These are phyloP conservation scores for Lipomyces sp. DNA, from an alignment of 805 yeast species.

Conservation along the genomic window DNA sequence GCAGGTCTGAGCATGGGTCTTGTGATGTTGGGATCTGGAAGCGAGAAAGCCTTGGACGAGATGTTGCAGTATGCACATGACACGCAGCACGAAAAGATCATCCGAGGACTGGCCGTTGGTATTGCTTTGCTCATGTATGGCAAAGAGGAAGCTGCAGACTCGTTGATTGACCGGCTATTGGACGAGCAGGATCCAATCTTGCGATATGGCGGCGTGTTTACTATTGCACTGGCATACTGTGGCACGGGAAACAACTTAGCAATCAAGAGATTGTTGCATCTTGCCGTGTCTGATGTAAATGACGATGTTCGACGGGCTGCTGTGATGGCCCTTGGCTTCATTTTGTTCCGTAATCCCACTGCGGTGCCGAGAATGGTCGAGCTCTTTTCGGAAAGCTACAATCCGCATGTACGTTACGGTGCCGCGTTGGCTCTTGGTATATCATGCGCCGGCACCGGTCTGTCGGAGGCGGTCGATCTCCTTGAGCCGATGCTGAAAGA, in stretches of 20 bases:
- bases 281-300: constrained; percentile 93
- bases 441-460: constrained; percentile 92
- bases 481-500: constrained; percentile 90
- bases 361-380: constrained; percentile 96
- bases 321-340: constrained; percentile 86
- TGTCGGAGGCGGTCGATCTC: constrained; percentile 84
- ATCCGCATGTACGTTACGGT: constrained; percentile 98
- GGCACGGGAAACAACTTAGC: constrained; percentile 93
- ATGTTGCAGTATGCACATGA: constrained; percentile 90
- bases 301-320: constrained; percentile 97
- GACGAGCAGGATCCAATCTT: constrained; percentile 75
- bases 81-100: constrained; percentile 92
- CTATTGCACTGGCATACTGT: constrained; percentile 92
- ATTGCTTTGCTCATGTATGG: constrained; percentile 84
- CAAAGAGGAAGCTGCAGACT: constrained; percentile 75
- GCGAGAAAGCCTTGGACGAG: constrained; percentile 63
- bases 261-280: constrained; percentile 77
- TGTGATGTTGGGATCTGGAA: constrained; percentile 88
- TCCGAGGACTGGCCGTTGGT: constrained; percentile 89
- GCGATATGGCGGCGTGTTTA: constrained; percentile 94
- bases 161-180: constrained; percentile 60
- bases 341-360: constrained; percentile 82
- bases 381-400: constrained; percentile 86
- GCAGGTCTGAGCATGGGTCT: constrained; percentile 96
- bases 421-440: constrained; percentile 96